phyloP scores from a whole-genome alignment of 2,329 filamentous ascomycete genomes.

The Sphaerulina populicola region DNA sequence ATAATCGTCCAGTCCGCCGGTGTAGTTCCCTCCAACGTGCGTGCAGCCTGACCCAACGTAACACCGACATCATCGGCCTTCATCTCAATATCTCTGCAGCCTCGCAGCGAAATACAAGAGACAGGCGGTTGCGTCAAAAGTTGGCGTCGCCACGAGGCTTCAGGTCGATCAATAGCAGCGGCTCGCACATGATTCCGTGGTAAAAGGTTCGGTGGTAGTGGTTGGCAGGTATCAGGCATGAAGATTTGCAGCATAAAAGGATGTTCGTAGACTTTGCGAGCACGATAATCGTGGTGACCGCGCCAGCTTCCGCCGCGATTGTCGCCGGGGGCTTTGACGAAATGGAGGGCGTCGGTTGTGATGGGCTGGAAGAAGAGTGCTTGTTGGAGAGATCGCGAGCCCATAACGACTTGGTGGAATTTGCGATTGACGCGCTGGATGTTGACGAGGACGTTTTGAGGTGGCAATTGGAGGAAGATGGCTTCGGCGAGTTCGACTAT shows the following conservation, averaged over 20 bases:
- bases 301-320: conserved; percentile 1
- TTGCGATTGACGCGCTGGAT: conserved; percentile 12
- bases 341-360: not conserved
- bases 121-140: conserved; percentile 9
- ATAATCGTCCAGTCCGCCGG: not conserved
- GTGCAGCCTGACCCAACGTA: not conserved
- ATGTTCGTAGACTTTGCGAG: not conserved
- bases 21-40: not conserved
- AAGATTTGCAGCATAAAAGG: not conserved
- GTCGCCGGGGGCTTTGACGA: not conserved
- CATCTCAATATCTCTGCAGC: not conserved
- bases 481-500: conserved; percentile 28
- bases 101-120: not conserved
- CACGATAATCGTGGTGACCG: too few species aligned
- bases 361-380: conserved; percentile 14
- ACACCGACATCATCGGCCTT: not conserved
- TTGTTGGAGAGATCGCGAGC: conserved; percentile 11
- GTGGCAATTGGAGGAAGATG: conserved; percentile 15
- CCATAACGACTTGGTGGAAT: conserved; percentile 9
- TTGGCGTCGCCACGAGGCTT: conserved; percentile 12
- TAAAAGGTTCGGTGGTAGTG: too few species aligned
- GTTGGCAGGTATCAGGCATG: too few species aligned
- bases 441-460: conserved; percentile 8
- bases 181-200: too few species aligned
- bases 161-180: not conserved